These are phyloP conservation scores for Ogataea henricii DNA, from an alignment of 805 yeast genomes.

Conservation along the genomic window DNA sequence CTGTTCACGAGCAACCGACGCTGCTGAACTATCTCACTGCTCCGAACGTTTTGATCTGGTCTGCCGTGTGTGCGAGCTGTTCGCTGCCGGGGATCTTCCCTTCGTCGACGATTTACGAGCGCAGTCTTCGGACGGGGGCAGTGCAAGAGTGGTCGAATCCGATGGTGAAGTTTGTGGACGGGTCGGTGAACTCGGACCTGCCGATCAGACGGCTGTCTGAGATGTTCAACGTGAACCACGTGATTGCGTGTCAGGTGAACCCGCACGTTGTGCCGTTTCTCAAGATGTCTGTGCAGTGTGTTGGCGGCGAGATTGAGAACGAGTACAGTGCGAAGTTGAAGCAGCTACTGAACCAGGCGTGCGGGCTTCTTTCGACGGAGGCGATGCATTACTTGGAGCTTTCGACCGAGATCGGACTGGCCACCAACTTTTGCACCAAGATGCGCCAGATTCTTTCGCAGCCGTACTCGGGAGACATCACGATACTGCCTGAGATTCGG, in stretches of 20 bases:
- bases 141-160: constrained; percentile 81
- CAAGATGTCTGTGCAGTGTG: constrained; percentile 63
- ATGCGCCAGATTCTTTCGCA: constrained; percentile 77
- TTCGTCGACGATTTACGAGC: constrained; percentile 81
- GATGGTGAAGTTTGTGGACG: constrained; percentile 84
- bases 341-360: constrained; percentile 51
- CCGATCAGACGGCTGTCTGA: constrained; percentile 90
- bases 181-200: constrained; percentile 91
- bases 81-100: constrained; percentile 92
- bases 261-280: constrained; percentile 93
- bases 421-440: constrained; percentile 71
- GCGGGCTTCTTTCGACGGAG: constrained; percentile 67
- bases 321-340: constrained; percentile 58
- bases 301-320: constrained; percentile 68
- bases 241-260: constrained; percentile 96
- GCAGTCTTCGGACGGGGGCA: constrained; percentile 70
- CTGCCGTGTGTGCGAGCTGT: constrained; percentile 92
- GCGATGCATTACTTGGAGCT: constrained; percentile 76
- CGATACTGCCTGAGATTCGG: constrained; percentile 79
- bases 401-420: constrained; percentile 72
- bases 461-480: constrained; percentile 89
- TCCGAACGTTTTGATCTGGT: constrained; percentile 81
- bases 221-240: constrained; percentile 96
- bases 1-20: constrained; percentile 88
- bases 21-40: constrained; percentile 78